A percentile compares a stretch with the other conserved stretches of the same genome.
Evolutionary conservation across 140 eudicot genomes (phyloP).

Genomic region (Cichorium intybus): DNA sequence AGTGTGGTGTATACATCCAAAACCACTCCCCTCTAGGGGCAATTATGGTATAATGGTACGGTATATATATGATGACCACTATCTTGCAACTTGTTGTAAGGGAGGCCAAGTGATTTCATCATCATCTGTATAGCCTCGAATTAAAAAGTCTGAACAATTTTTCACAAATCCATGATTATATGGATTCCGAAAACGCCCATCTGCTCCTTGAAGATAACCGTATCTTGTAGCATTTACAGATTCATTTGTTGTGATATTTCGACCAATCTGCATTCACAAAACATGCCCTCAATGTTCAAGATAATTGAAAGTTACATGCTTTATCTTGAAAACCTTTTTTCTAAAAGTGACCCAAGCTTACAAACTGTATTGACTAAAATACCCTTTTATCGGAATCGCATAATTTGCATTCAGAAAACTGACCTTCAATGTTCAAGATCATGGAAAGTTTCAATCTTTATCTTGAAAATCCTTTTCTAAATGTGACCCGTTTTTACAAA

Average conservation of each 20-base stretch:
- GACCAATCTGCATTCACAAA: constrained; percentile 59
- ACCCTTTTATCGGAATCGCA: constrained; percentile 2
- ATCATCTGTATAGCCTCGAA: constrained; percentile 74
- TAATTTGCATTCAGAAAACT: too few species aligned
- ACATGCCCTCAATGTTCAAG: constrained; percentile 9
- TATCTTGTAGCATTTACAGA: constrained; percentile 65
- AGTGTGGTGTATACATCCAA: constrained; percentile 10
- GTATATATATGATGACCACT: neutral
- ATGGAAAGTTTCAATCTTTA: too few species aligned
- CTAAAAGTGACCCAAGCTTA: neutral
- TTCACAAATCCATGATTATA: constrained; percentile 78
- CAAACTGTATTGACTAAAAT: constrained; percentile 10
- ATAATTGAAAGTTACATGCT: neutral
- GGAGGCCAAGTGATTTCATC: constrained; percentile 66
- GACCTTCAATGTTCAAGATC: too few species aligned
- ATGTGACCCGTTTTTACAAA: too few species aligned
- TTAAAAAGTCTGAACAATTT: constrained; percentile 81
- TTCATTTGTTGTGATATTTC: constrained; percentile 89
- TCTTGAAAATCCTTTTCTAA: too few species aligned
- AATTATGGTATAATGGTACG: neutral
- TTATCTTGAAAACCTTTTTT: neutral
- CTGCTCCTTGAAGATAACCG: constrained; percentile 77
- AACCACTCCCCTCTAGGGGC: neutral
- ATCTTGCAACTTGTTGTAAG: constrained; percentile 49
- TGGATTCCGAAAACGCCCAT: constrained; percentile 81